Evolutionary conservation across 2,329 filamentous ascomycete genomes (phyloP), one percentile per base, ranked within the genome.

Genomic region (Curvularia sp.): DNA sequence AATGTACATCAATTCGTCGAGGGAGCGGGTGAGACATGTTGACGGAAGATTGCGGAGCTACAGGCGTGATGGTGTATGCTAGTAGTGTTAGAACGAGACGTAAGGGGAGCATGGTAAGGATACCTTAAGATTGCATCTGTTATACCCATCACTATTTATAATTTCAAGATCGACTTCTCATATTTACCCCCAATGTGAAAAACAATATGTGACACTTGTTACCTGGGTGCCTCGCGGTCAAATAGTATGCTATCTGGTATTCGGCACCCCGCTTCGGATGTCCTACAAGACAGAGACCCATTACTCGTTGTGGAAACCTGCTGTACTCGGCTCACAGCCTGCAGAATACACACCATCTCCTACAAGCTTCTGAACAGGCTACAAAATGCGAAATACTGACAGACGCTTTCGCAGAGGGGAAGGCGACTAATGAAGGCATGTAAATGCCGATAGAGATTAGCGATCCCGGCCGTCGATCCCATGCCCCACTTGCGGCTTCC

Each of bases 1-100:
- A 76, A 66, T 85, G 82, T 4, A 81, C 77, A 61, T 85, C 82
- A 51, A 84, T 82, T 22, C 77, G 67, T 9, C 39, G 41, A 4
- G 73, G 69, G 0, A 75, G 67, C 22, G 57, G 24, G 18, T 48
- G 30, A 43, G 65, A 9, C 69, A 71, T 74, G 35, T 44, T 67
- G 42, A 38, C 18, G 20, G 46, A 35, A 33, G 18, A 33, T 38
- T 50, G 39, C 20, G 49, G 39, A 13, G 41, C 7, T 33, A 24
- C 12, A 9, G 26, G 15, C 38, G 15, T 42, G 30, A 13, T 22
- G 18, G 24, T 42, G 41, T n/a, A 13, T n/a, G 43, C 39, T 52
- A 53, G 4, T 22, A 52, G 15, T 33, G 33, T 50, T n/a, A 20
- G 52, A 24, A 44, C 9, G 18, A 49, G 9, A 12, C 30, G 43